These are phyloP conservation scores for Ascochyta rabiei DNA, from an alignment of 2,329 filamentous ascomycete genomes.

Conservation along the genomic window DNA sequence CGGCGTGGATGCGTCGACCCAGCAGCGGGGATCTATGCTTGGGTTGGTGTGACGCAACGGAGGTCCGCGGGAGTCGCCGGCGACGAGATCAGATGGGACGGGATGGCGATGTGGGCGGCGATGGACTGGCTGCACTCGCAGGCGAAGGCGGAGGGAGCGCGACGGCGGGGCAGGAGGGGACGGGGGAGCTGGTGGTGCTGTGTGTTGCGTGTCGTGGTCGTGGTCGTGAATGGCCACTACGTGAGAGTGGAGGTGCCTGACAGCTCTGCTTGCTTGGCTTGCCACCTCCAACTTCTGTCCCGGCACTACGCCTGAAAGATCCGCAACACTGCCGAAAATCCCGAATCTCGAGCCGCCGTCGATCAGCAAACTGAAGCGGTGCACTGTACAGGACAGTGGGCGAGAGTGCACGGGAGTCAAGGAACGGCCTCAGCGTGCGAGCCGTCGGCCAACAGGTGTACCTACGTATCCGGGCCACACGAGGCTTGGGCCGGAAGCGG, in stretches of 20 bases:
- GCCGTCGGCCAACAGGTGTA: constrained; percentile 10
- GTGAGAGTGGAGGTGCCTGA: constrained; percentile 30
- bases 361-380: constrained; percentile 6
- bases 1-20: constrained; percentile 16
- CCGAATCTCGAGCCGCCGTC: constrained; percentile 20
- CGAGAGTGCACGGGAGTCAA: constrained; percentile 2
- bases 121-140: not conserved
- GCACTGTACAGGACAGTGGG: not conserved
- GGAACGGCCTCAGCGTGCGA: not conserved
- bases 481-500: constrained; percentile 6
- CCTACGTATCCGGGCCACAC: constrained; percentile 2
- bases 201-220: constrained; percentile 18
- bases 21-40: constrained; percentile 26
- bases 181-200: constrained; percentile 12
- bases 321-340: constrained; percentile 22
- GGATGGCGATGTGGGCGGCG: constrained; percentile 14
- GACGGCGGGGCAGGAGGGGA: constrained; percentile 14
- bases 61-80: constrained; percentile 17
- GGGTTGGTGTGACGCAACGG: constrained; percentile 27
- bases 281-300: constrained; percentile 23
- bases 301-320: constrained; percentile 9
- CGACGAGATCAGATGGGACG: constrained; percentile 15
- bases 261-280: constrained; percentile 19
- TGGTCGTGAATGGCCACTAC: constrained; percentile 16
- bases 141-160: constrained; percentile 13